Evolutionary conservation across 2,329 filamentous ascomycete species (phyloP).

Genomic region (Pleurostoma richardsiae): DNA sequence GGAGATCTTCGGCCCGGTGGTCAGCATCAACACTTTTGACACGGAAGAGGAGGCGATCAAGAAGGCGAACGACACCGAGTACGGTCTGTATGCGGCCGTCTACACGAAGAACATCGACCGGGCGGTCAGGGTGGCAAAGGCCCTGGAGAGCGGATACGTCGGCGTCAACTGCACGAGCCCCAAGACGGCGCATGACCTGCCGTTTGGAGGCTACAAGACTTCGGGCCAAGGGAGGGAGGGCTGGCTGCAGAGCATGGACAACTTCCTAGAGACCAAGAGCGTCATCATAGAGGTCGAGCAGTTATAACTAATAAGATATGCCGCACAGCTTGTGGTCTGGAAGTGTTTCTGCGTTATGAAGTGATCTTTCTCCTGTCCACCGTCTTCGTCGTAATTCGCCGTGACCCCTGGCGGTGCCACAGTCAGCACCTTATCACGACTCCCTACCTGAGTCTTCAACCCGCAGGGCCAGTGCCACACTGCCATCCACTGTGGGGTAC

Average conservation of each 20-base stretch:
- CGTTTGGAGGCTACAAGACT: constrained; percentile 36
- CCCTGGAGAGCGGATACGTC: constrained; percentile 55
- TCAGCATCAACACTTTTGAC: constrained; percentile 52
- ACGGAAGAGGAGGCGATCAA: constrained; percentile 49
- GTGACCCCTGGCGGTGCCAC: no score
- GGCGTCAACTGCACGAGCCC: constrained; percentile 47
- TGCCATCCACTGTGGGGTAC: no score
- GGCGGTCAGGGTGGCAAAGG: constrained; percentile 39
- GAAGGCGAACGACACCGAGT: constrained; percentile 51
- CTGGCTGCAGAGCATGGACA: constrained; percentile 26
- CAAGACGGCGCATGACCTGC: constrained; percentile 26
- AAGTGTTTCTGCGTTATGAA: no score
- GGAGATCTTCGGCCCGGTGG: constrained; percentile 61
- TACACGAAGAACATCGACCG: constrained; percentile 47
- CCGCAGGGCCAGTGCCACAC: no score
- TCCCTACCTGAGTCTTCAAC: no score
- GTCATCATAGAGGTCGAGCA: constrained; percentile 21
- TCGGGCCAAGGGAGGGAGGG: constrained; percentile 31
- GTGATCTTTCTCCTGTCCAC: no score
- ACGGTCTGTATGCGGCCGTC: constrained; percentile 49
- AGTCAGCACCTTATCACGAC: no score
- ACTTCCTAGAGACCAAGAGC: constrained; percentile 25
- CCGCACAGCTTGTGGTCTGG: no score
- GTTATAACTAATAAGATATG: not conserved
- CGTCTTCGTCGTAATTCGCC: no score